Evolutionary conservation across 2,329 filamentous ascomycete genomes (phyloP), one percentile per base, ranked within the genome.

Genomic region (Zasmidium cellare): DNA sequence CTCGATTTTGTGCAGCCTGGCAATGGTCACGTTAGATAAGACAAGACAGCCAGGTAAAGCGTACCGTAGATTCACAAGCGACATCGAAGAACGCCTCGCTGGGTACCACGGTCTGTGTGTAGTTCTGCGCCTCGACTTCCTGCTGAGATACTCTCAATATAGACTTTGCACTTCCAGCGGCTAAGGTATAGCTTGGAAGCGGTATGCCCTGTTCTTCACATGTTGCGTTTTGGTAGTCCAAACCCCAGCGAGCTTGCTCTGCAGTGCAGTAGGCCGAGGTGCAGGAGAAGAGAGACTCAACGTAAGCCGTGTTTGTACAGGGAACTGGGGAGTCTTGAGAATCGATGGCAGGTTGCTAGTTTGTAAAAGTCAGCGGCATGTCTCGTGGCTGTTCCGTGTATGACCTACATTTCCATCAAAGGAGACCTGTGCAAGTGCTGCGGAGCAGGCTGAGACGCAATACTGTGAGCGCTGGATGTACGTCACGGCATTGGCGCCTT

Each of bases 201-300:
- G 50, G n/a, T 2, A 12, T 23, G n/a, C 38, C 23, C 16, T 16
- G 28, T 12, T 53, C 31, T 12, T 16, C 18, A 31, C 50, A 53
- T 9, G 31, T 45, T n/a, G 12, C n/a, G 31, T 45, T 53, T n/a
- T 38, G n/a, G 19, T 45, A 41, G 16, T 16, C 50, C 18, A 53
- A 24, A 18, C 50, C 50, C 19, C 11, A 22, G 11, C 18, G 31
- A 25, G 38, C 38, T n/a, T 53, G 28, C 9, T 53, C 31, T 7
- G 50, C n/a, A 7, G 31, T 44, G 50, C 50, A 53, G 31, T 53
- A 53, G 3, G 18, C 22, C 22, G 19, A 24, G 7, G 50, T 22
- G n/a, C 50, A 53, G n/a, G 16, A 23, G 38, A 44, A 53, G 18
- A 53, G 31, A 18, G 50, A 53, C 11, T 35, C n/a, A 23, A 53